phyloP scores from a whole-genome alignment of 2,329 filamentous ascomycete genomes.

The Stachybotrys chlorohalonatus region DNA sequence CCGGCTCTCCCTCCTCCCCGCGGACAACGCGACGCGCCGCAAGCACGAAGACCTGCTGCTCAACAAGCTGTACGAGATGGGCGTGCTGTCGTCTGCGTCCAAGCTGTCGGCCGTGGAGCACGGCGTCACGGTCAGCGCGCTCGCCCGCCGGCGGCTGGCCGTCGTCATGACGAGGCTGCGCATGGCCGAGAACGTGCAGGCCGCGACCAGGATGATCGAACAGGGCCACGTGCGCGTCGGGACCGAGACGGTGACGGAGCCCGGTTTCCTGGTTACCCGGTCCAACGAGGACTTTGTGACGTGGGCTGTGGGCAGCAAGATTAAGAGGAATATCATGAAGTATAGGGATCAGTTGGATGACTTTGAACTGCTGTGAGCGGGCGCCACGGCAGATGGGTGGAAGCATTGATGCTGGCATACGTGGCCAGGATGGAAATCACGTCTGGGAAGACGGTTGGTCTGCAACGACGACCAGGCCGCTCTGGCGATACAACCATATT shows the following conservation, averaged over 20 bases:
- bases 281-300: slow-evolving; percentile 95
- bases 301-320: slow-evolving; percentile 93
- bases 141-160: slow-evolving; percentile 73
- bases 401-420: neutral
- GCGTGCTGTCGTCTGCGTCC: slow-evolving; percentile 65
- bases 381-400: neutral
- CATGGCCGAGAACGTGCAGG: slow-evolving; percentile 87
- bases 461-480: too few relatives aligned
- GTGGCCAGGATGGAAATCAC: neutral
- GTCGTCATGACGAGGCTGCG: slow-evolving; percentile 84
- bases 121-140: slow-evolving; percentile 78
- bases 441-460: too few relatives aligned
- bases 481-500: too few relatives aligned
- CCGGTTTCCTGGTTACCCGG: slow-evolving; percentile 79
- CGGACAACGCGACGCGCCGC: slow-evolving; percentile 64
- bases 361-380: slow-evolving; percentile 70
- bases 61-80: slow-evolving; percentile 90
- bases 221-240: slow-evolving; percentile 90
- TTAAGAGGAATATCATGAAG: slow-evolving; percentile 91
- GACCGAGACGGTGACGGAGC: slow-evolving; percentile 81
- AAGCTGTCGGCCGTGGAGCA: slow-evolving; percentile 81
- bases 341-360: slow-evolving; percentile 94
- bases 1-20: slow-evolving; percentile 73
- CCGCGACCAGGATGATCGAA: slow-evolving; percentile 80
- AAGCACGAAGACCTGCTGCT: slow-evolving; percentile 83